These are phyloP conservation scores for Leccinum truebloodii DNA, from an alignment of 768 basidiomycete species.

Conservation along the genomic window DNA sequence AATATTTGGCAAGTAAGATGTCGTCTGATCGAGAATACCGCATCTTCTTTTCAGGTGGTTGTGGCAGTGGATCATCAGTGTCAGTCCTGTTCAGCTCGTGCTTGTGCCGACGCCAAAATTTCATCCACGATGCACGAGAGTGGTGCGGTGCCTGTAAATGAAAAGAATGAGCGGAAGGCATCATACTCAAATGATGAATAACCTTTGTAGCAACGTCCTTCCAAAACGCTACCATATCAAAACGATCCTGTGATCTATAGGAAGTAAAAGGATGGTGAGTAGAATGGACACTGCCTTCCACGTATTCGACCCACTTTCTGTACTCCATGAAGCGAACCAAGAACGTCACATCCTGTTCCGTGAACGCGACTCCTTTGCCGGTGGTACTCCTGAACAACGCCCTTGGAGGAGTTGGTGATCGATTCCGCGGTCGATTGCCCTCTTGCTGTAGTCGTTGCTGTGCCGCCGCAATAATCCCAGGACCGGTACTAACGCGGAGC, in stretches of 20 bases:
- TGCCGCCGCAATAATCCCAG: slow-evolving; percentile 47
- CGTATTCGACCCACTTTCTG: slow-evolving; percentile 53
- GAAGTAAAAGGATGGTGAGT: slow-evolving; percentile 7
- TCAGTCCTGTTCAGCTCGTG: slow-evolving; percentile 73
- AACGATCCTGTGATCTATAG: slow-evolving; percentile 53
- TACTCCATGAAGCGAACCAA: slow-evolving; percentile 77
- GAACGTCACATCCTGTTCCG: slow-evolving; percentile 78
- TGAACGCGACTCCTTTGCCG: slow-evolving; percentile 89
- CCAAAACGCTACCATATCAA: slow-evolving; percentile 80
- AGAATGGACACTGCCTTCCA: background rate
- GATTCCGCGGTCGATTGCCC: slow-evolving; percentile 44
- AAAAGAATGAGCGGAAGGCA: slow-evolving; percentile 1
- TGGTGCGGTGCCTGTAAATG: slow-evolving; percentile 77
- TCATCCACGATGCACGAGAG: slow-evolving; percentile 93
- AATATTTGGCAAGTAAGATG: slow-evolving; percentile 74
- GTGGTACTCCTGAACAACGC: slow-evolving; percentile 83
- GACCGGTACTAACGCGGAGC: slow-evolving; percentile 37
- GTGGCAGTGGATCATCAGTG: slow-evolving; percentile 69
- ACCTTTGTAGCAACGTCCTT: slow-evolving; percentile 75
- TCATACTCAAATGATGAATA: slow-evolving; percentile 14
- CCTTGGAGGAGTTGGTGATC: slow-evolving; percentile 80
- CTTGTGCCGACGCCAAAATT: slow-evolving; percentile 86
- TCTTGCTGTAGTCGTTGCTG: slow-evolving; percentile 43
- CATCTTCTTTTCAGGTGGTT: slow-evolving; percentile 85
- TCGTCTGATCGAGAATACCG: slow-evolving; percentile 82